Evolutionary conservation across 2,329 filamentous ascomycete species (phyloP).

Genomic region (Rhynchosporium secalis): DNA sequence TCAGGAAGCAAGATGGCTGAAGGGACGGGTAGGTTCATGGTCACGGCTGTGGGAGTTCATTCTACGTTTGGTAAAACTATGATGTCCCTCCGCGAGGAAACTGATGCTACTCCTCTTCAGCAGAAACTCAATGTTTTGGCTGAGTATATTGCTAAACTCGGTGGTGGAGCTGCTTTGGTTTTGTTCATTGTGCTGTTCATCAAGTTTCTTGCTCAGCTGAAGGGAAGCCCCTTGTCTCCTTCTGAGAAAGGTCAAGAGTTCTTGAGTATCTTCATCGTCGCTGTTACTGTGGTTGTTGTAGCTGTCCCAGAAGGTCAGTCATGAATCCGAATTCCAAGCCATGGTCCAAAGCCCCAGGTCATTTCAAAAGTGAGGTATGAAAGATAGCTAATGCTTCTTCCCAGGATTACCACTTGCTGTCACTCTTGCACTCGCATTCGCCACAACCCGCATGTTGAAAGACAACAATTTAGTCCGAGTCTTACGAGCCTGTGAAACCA

Average conservation of each 20-base stretch:
- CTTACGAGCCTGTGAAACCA: slow-evolving; percentile 66
- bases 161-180: slow-evolving; percentile 65
- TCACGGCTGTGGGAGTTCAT: slow-evolving; percentile 70
- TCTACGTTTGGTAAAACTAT: slow-evolving; percentile 73
- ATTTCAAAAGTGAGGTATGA: not conserved
- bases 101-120: slow-evolving; percentile 73
- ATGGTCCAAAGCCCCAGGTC: not conserved
- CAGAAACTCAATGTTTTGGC: slow-evolving; percentile 73
- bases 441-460: slow-evolving; percentile 65
- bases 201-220: slow-evolving; percentile 65
- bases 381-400: not conserved
- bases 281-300: slow-evolving; percentile 63
- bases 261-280: slow-evolving; percentile 58
- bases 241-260: slow-evolving; percentile 59
- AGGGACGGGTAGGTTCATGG: slow-evolving; percentile 70
- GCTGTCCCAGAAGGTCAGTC: slow-evolving; percentile 40
- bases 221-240: slow-evolving; percentile 46
- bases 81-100: slow-evolving; percentile 71
- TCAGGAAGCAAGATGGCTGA: slow-evolving; percentile 74
- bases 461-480: slow-evolving; percentile 68
- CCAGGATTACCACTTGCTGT: slow-evolving; percentile 58
- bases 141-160: slow-evolving; percentile 72
- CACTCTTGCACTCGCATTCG: slow-evolving; percentile 65
- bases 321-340: not conserved
- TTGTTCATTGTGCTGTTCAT: slow-evolving; percentile 77